A percentile compares a stretch with the other conserved stretches of the same genome.
phyloP scores from a whole-genome alignment of 176 grass and related monocot species.

The Pharus latifolius region DNA sequence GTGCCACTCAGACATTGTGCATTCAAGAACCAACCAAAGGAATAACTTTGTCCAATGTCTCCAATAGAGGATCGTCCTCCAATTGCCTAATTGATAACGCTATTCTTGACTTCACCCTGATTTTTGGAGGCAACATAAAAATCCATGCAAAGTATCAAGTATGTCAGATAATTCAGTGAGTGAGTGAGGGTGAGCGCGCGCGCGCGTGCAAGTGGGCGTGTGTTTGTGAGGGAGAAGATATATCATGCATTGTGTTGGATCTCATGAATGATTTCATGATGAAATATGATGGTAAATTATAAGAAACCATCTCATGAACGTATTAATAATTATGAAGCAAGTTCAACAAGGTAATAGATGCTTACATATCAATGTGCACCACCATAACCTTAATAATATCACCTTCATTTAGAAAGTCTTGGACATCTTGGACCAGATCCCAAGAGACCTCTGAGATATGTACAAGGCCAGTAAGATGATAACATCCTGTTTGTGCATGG shows the following conservation, averaged over 20 bases:
- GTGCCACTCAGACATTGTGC: not conserved
- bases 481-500: conserved; percentile 33
- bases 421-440: conserved; percentile 92
- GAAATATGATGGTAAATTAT: not conserved
- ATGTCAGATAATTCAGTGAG: not conserved
- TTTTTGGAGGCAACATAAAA: not conserved
- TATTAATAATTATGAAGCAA: not conserved
- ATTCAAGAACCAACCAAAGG: conserved; percentile 39
- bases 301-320: not conserved
- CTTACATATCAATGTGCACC: conserved; percentile 60
- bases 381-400: conserved; percentile 69
- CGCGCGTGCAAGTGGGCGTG: no score
- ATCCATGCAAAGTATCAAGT: not conserved
- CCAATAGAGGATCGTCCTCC: conserved; percentile 86
- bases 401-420: conserved; percentile 69
- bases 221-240: no score
- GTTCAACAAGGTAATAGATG: not conserved
- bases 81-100: conserved; percentile 83
- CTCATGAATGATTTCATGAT: not conserved
- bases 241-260: not conserved
- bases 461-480: conserved; percentile 84
- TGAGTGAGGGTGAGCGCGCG: no score
- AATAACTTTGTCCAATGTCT: conserved; percentile 94
- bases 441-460: conserved; percentile 94
- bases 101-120: conserved; percentile 77